Percentiles rank a stretch among this genome's conserved stretches.
Conservation (phyloP, 208 protist species). For the Trypanosoma conorhini region DNA sequence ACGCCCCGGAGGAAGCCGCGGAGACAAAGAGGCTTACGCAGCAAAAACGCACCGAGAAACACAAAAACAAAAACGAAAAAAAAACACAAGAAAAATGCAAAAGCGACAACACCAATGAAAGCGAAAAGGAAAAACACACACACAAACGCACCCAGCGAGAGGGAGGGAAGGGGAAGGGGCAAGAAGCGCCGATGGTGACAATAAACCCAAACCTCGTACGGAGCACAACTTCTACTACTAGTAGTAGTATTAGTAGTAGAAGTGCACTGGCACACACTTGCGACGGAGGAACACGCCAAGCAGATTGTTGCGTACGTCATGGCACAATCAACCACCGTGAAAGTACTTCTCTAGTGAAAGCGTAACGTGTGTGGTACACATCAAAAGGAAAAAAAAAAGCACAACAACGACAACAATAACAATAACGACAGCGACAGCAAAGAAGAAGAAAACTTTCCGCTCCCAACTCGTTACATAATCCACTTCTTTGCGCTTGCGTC, state of each 20-base stretch:
- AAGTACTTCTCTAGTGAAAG: neutral
- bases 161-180: no score
- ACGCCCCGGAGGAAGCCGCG: neutral
- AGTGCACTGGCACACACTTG: neutral
- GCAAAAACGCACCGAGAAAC: neutral
- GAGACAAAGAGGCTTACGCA: conserved; percentile 5
- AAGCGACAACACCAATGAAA: neutral
- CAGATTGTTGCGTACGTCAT: neutral
- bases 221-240: no score
- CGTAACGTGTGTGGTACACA: neutral
- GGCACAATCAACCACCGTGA: neutral
- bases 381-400: neutral
- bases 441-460: neutral
- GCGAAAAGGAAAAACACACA: neutral
- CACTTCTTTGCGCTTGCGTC: no score
- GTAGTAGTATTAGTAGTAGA: neutral
- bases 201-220: no score
- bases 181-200: no score
- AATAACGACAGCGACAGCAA: no score
- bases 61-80: conserved; percentile 1
- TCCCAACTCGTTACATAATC: no score
- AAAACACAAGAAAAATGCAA: neutral
- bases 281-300: neutral
- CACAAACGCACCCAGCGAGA: neutral
- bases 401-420: no score